Base-by-base conservation (phyloP, 2,329 filamentous ascomycete genomes). In the Xylaria polymorpha region DNA sequence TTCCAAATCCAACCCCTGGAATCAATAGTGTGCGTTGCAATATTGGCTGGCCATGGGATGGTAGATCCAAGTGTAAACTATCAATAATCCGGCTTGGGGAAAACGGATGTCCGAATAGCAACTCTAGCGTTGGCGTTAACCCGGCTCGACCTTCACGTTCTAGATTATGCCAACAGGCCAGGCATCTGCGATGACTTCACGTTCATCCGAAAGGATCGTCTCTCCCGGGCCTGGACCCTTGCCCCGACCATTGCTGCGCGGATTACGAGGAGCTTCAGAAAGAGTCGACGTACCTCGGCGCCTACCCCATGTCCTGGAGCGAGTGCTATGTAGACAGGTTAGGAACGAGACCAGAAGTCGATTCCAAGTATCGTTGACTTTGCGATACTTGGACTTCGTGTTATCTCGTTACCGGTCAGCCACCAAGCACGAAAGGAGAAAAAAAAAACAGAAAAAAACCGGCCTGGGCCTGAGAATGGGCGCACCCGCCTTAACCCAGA, bases 1-100 rank as follows among this genome's bases (percentile, higher is more conserved):
- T 56, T 56, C 51, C 51, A 56, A 56, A 56, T 56, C 15, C 32
- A 22, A 22, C 37, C 51, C 51, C 51, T 56, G 51, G 20, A 1
- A 20, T 56, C 51, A 39, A 56, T 56, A 56, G 51, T 22, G 51
- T 32, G 32, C 2, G 48, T 32, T 20, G 35, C 14, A 39, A 39
- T 37, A 56, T 56, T 37, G 51, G 9, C n/a, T 37, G 51, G 9
- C n/a, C 22, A 56, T 8, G 14, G 18, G 32, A 39, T 20, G 51
- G 22, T 22, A 37, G 12, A 37, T 37, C 35, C 32, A 22, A 8
- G 51, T 37, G 4, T 15, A 56, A 39, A 10, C 25, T 56, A 6
- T 51, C 48, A 51, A 51, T 39, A 39, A 14, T 37, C 20, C 22
- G 35, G 18, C 35, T 39, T 14, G n/a, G 32, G 32, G 51, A 14